Conservation (phyloP, 2,329 filamentous ascomycete genomes). For the Exserohilum rostratum region DNA sequence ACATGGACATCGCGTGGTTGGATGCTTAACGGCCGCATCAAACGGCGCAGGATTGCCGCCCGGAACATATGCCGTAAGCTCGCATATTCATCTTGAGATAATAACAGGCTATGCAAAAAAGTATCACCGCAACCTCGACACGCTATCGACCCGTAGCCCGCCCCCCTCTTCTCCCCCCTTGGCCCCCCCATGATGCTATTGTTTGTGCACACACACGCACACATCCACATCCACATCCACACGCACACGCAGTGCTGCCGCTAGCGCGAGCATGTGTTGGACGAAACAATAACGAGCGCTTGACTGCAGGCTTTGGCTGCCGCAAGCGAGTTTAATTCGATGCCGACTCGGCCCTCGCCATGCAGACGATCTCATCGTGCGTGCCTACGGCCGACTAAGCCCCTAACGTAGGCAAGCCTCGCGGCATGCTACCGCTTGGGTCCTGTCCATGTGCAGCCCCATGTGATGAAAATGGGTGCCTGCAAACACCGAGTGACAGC, state of each 20-base stretch:
- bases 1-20: constrained; percentile 21
- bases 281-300: constrained; percentile 5
- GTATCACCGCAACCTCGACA: constrained; percentile 4
- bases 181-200: constrained; percentile 13
- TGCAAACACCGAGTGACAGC: constrained; percentile 13
- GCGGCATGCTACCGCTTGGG: constrained; percentile 32
- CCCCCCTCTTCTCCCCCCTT: background rate
- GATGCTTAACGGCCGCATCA: constrained; percentile 28
- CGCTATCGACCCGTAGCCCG: constrained; percentile 9
- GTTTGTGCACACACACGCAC: constrained; percentile 16
- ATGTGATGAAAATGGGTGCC: constrained; percentile 3
- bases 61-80: constrained; percentile 27
- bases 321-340: constrained; percentile 4
- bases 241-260: too few relatives aligned
- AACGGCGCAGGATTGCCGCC: constrained; percentile 30
- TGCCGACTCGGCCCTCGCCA: constrained; percentile 8
- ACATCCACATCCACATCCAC: too few relatives aligned
- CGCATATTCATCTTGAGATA: constrained; percentile 14
- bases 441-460: constrained; percentile 4
- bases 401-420: constrained; percentile 13
- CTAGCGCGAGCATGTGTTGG: constrained; percentile 13
- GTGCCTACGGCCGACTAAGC: background rate
- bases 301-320: constrained; percentile 1
- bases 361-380: constrained; percentile 8
- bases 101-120: constrained; percentile 6